Base-by-base conservation (phyloP, 345 rosid genomes). In the Corchorus capsularis region DNA sequence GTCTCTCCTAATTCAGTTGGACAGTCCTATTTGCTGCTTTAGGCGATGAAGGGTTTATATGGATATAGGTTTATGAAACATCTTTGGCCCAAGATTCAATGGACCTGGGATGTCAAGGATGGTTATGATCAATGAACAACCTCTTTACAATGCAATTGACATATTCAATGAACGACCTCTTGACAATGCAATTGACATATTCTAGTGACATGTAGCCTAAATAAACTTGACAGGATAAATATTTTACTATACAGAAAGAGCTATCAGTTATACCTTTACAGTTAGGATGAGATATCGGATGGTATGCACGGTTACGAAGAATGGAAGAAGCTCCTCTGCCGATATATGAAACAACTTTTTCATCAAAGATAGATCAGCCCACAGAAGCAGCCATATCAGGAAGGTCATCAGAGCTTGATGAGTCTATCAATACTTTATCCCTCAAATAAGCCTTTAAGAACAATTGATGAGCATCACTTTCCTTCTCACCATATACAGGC, bases 381-480 rank as follows among this genome's bases (percentile, higher is more conserved):
- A 78, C 22, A 22, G 82, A 75, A 78, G 76, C 78, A 75, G 70
- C 78, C 65, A 75, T 67, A 72, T 71, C 69, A 78, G 69, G 52
- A 63, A 80, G 68, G 32, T 83, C 76, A 12, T 75, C 81, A 39
- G 83, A 80, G 77, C 81, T 63, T 15, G 82, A 78, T 53, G 82
- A 32, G 45, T 50, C 46, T 15, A 43, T 65, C 54, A 63, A 45
- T 39, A 15, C 67, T 78, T 83, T 19, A 43, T 62, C 35, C 73
- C 63, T 73, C 59, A 64, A 41, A 46, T 7, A 62, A 59, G 57
- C 59, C 56, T 57, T 57, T n/a, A 15, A 20, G 22, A 64, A 50
- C 0, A 4, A 63, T 43, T 67, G 35, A 67, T 71, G n/a, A 66
- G 55, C 11, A 35, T 69, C 52, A 41, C 71, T 71, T 22, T 34